Conservation (phyloP, 768 basidiomycete species). For the Lactifluus rugatus region DNA sequence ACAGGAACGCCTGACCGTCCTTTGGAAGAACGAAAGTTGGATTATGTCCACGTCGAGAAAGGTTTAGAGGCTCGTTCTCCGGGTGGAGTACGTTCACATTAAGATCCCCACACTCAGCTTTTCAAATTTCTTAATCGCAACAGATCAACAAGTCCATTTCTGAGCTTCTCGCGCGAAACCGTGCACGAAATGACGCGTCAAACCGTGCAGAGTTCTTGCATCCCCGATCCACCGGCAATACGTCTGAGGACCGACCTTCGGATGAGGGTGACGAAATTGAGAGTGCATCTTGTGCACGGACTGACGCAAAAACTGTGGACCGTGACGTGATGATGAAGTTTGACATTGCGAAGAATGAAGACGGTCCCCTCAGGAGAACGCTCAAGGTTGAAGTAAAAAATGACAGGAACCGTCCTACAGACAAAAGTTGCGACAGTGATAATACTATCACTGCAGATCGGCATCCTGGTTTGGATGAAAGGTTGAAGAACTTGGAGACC, state of each 20-base stretch:
- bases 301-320: constrained; percentile 60
- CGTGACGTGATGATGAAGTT: constrained; percentile 77
- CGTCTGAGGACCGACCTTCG: not conserved
- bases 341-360: constrained; percentile 78
- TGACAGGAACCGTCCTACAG: not conserved
- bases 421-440: constrained; percentile 13
- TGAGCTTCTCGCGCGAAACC: constrained; percentile 56
- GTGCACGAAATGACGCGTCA: constrained; percentile 64
- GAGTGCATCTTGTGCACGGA: constrained; percentile 55
- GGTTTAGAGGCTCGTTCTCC: constrained; percentile 42
- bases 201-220: constrained; percentile 69
- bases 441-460: constrained; percentile 32
- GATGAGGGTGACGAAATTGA: constrained; percentile 25
- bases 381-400: constrained; percentile 27
- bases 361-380: constrained; percentile 62
- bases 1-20: constrained; percentile 24
- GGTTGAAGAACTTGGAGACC: constrained; percentile 55
- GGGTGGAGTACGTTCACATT: constrained; percentile 41
- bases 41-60: constrained; percentile 44
- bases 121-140: not conserved
- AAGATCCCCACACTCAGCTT: not conserved
- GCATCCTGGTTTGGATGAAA: constrained; percentile 54
- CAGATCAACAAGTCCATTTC: constrained; percentile 65
- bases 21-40: constrained; percentile 61
- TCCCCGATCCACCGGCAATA: constrained; percentile 30